Evolutionary conservation across 2,329 filamentous ascomycete genomes (phyloP), one percentile per base, ranked within the genome.

Genomic region (Penicillium sp.): DNA sequence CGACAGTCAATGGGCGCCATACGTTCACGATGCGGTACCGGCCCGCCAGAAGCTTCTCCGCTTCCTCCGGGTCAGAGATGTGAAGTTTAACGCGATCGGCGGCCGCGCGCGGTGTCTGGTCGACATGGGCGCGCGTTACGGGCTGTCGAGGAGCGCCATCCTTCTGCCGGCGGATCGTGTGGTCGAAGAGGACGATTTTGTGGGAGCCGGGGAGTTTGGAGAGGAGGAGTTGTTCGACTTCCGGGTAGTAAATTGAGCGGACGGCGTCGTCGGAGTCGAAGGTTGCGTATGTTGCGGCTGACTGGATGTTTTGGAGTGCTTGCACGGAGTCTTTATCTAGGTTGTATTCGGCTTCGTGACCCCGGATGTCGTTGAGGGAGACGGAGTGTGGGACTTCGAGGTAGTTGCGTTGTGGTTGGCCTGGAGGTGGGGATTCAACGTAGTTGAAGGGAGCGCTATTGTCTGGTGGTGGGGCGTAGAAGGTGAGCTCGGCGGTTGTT

Each of bases 21-120:
- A 96, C 86, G 61, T 95, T 96, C 69, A 96, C 83, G 64, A 96
- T 89, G 54, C 90, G 82, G 70, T 90, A 91, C 2, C 90, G 84
- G 2, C 81, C 83, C 52, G 78, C 68, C 1, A 92, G 80, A 0
- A 92, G 75, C 49, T 72, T 65, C 4, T 86, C 84, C 0, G 89
- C 88, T 55, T 91, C 87, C 9, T 80, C 80, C 0, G 69, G 45
- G n/a, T 71, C 73, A 1, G 81, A 73, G 48, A 90, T 76, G 69
- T 92, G 89, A 1, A 80, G 75, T 13, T 76, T 75, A 2, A 95
- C 87, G 43, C 90, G 87, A 67, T 82, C 78, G 9, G 74, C 79
- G 0, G 88, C 85, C 0, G 88, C 86, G 14, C 70, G 70, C 6
- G 81, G 72, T 0, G 90, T 94, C 73, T 96, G 91, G 69, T 96